These are phyloP conservation scores for Eutrema heterophyllum DNA, from an alignment of 345 rosid species.

Conservation along the genomic window DNA sequence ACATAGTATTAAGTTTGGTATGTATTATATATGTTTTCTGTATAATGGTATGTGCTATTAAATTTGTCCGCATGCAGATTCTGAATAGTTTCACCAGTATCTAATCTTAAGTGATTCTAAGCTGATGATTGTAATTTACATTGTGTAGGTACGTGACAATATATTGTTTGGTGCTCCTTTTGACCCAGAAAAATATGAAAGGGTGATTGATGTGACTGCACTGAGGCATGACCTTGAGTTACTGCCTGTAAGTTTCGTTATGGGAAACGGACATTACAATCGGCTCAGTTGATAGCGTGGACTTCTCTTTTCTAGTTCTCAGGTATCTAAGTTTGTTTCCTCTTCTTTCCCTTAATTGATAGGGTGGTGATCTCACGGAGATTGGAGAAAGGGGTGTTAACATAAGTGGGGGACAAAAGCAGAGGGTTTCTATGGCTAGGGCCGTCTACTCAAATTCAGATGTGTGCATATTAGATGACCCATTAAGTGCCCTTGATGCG, in stretches of 20 bases:
- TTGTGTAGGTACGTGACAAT: constrained; percentile 79
- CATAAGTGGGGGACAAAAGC: constrained; percentile 99
- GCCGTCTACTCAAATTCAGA: constrained; percentile 93
- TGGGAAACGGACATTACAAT: neutral
- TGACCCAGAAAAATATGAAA: constrained; percentile 69
- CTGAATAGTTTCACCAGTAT: neutral
- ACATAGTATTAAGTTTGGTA: neutral
- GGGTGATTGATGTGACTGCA: constrained; percentile 85
- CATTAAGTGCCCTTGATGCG: constrained; percentile 97
- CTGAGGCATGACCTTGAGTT: constrained; percentile 91
- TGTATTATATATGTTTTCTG: neutral
- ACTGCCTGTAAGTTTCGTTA: constrained; percentile 60
- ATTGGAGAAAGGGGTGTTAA: constrained; percentile 99
- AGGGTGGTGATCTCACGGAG: constrained; percentile 99
- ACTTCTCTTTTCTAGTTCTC: neutral
- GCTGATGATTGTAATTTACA: constrained; percentile 5
- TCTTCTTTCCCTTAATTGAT: constrained; percentile 29
- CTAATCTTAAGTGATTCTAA: neutral
- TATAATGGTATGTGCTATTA: neutral
- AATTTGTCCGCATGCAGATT: neutral
- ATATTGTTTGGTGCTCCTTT: constrained; percentile 88
- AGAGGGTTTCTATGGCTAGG: constrained; percentile 98
- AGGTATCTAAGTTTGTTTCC: constrained; percentile 15
- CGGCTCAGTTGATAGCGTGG: neutral
- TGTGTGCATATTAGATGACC: constrained; percentile 92